Percentiles rank a stretch among this genome's conserved stretches.
phyloP scores from a whole-genome alignment of 495 filamentous ascomycete species.

The Symbiotaphrina buchneri region DNA sequence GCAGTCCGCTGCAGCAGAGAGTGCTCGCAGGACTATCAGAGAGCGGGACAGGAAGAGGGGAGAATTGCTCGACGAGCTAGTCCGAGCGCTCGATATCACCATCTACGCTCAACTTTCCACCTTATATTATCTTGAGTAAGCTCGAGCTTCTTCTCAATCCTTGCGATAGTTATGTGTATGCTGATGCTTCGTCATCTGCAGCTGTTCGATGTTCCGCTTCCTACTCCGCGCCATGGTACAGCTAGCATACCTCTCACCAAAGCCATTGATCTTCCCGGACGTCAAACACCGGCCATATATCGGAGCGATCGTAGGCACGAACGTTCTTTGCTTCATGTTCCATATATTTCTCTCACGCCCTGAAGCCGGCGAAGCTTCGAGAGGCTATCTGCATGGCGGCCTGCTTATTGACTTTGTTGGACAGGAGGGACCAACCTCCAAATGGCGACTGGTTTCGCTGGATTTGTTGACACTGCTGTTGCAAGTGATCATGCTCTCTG shows the following conservation, averaged over 20 bases:
- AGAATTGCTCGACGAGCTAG: conserved; percentile 43
- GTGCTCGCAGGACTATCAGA: too few species aligned
- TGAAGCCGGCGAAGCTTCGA: conserved; percentile 46
- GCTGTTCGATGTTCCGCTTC: conserved; percentile 58
- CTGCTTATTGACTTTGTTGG: conserved; percentile 76
- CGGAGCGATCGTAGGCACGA: conserved; percentile 43
- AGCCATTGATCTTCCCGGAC: conserved; percentile 43
- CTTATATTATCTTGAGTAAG: conserved; percentile 84
- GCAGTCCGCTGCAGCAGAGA: too few species aligned
- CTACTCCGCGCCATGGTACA: conserved; percentile 47
- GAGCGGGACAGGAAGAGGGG: conserved; percentile 23
- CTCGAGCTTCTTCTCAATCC: not conserved
- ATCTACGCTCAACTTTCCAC: conserved; percentile 61
- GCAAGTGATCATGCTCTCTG: conserved; percentile 53
- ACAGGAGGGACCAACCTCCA: conserved; percentile 50
- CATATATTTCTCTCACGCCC: conserved; percentile 41
- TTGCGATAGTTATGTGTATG: not conserved
- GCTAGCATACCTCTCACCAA: conserved; percentile 58
- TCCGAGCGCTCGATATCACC: conserved; percentile 55
- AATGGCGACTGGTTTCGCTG: conserved; percentile 34
- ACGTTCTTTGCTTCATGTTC: conserved; percentile 47
- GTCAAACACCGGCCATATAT: conserved; percentile 36
- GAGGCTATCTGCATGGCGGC: conserved; percentile 70
- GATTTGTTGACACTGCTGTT: conserved; percentile 42
- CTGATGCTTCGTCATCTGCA: conserved; percentile 13